These are phyloP conservation scores for Colletotrichum sojae DNA, from an alignment of 2,329 filamentous ascomycete species.

Conservation along the genomic window DNA sequence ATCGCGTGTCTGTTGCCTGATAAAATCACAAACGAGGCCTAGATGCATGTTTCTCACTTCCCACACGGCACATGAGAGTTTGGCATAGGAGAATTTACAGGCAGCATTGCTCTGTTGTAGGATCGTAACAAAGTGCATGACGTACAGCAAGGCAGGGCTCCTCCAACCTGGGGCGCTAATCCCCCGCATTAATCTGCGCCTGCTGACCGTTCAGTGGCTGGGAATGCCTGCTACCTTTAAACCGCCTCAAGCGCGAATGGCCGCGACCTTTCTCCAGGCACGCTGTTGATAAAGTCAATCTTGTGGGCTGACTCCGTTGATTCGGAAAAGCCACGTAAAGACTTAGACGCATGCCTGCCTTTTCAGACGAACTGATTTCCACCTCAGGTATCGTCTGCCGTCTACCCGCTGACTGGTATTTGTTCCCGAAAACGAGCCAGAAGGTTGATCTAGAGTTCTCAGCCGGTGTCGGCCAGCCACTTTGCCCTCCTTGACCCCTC, in stretches of 20 bases:
- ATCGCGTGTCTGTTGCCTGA: not conserved
- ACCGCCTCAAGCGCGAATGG: not conserved
- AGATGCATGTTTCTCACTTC: too few species aligned
- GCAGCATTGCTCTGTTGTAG: conserved; percentile 6
- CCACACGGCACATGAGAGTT: too few species aligned
- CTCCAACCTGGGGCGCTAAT: conserved; percentile 19
- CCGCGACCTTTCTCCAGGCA: not conserved
- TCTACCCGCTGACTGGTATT: not conserved
- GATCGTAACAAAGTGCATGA: conserved; percentile 14
- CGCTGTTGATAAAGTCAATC: not conserved
- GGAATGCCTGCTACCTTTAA: not conserved
- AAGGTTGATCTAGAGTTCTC: not conserved
- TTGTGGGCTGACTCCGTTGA: not conserved
- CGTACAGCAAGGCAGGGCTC: conserved; percentile 30
- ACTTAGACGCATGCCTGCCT: not conserved
- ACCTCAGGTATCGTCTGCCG: not conserved
- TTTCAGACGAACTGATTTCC: conserved; percentile 11
- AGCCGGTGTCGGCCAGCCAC: not conserved
- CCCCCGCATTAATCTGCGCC: conserved; percentile 21
- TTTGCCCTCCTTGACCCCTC: not conserved
- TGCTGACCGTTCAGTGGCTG: conserved; percentile 7
- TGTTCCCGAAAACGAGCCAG: not conserved
- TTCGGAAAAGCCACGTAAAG: not conserved
- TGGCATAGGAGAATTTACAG: not conserved
- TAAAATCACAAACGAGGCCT: not conserved